Conservation (phyloP, 768 basidiomycete species). For the Auricularia auricula-judae region DNA sequence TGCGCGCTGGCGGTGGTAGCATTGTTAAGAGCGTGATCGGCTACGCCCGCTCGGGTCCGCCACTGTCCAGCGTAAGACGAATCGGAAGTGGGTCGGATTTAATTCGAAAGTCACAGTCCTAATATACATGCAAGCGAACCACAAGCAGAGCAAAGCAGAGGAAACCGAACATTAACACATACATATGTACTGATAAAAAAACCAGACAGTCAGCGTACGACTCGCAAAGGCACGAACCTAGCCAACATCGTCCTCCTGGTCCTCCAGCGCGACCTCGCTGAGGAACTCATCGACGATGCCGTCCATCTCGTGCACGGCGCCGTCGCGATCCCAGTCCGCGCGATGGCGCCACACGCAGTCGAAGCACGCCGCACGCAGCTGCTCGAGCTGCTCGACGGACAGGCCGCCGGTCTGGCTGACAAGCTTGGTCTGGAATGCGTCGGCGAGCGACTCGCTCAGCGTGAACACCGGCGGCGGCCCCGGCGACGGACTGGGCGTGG, state of each 20-base stretch:
- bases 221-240: neutral
- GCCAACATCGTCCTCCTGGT: neutral
- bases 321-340: conserved; percentile 72
- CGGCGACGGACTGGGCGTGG: conserved; percentile 42
- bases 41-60: no score
- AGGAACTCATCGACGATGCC: conserved; percentile 54
- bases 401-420: conserved; percentile 44
- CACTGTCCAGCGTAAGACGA: no score
- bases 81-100: no score
- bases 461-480: conserved; percentile 58
- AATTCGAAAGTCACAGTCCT: no score
- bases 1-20: no score
- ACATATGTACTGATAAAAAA: no score
- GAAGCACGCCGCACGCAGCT: conserved; percentile 77
- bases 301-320: conserved; percentile 47
- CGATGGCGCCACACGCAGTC: conserved; percentile 75
- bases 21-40: no score
- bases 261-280: conserved; percentile 38
- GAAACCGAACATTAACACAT: no score
- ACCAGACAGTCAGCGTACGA: no score
- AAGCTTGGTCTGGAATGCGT: conserved; percentile 38
- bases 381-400: conserved; percentile 85
- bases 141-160: no score
- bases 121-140: no score
- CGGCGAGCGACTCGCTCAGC: conserved; percentile 41